Percentiles rank a stretch among this genome's conserved stretches.
These are phyloP conservation scores for Termitomyces sp. DNA, from an alignment of 768 basidiomycete species.

Conservation along the genomic window DNA sequence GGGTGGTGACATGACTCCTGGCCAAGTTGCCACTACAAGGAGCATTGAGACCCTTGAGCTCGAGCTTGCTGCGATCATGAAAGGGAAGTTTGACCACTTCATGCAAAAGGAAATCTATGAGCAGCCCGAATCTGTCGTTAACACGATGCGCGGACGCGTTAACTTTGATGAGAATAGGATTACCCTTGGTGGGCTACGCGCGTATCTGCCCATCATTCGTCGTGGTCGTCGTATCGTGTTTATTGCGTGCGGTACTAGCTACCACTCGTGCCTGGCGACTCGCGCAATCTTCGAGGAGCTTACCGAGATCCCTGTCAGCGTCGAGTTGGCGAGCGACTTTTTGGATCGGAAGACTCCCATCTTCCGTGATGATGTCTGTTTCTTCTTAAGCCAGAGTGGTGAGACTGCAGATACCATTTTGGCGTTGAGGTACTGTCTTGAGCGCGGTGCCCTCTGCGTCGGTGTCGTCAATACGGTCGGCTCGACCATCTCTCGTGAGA, in stretches of 20 bases:
- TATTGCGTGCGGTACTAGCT: constrained; percentile 97
- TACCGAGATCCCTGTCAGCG: constrained; percentile 96
- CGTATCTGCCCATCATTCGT: constrained; percentile 93
- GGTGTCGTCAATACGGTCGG: constrained; percentile 99
- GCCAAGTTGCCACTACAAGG: constrained; percentile 68
- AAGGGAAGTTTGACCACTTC: constrained; percentile 99
- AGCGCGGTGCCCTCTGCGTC: constrained; percentile 92
- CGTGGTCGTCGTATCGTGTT: constrained; percentile 93
- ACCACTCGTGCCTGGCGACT: constrained; percentile 95
- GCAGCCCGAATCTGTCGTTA: constrained; percentile 98
- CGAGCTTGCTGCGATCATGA: constrained; percentile 99
- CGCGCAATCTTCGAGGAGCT: constrained; percentile 98
- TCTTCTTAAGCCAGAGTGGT: constrained; percentile 96
- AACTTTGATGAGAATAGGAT: constrained; percentile 93
- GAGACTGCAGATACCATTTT: constrained; percentile 99
- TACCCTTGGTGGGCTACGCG: constrained; percentile 91
- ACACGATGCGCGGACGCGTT: constrained; percentile 99
- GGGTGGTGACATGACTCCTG: constrained; percentile 55
- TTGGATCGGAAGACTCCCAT: constrained; percentile 98
- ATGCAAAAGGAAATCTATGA: constrained; percentile 99
- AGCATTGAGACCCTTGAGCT: constrained; percentile 98
- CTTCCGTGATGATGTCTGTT: constrained; percentile 96
- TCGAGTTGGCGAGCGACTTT: constrained; percentile 98
- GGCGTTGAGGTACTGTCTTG: constrained; percentile 92
- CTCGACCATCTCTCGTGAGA: constrained; percentile 95